Percentiles rank a stretch among this genome's conserved stretches.
Conservation (phyloP, 2,329 filamentous ascomycete species). For the Penicillium sp. region DNA sequence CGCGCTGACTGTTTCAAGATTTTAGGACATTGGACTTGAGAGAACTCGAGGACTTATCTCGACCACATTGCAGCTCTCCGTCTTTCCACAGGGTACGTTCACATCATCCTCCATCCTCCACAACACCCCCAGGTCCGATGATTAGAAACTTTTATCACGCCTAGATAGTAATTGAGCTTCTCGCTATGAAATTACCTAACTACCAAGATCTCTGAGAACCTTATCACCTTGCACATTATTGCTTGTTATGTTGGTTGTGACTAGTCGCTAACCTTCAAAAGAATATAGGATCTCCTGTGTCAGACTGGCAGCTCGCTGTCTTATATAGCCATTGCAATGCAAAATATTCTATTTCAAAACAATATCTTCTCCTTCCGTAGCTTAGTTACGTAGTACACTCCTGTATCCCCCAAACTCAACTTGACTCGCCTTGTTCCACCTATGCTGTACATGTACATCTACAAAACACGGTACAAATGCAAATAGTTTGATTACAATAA, state of each 20-base stretch:
- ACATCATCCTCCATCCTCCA: neutral
- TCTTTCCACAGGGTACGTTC: constrained; percentile 26
- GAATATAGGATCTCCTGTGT: neutral
- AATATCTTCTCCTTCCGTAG: neutral
- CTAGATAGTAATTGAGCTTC: constrained; percentile 69
- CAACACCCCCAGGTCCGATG: constrained; percentile 51
- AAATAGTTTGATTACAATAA: constrained; percentile 26
- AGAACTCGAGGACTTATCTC: neutral
- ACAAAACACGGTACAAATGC: constrained; percentile 1
- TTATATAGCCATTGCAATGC: constrained; percentile 2
- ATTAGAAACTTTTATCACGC: constrained; percentile 60
- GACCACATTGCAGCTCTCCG: neutral
- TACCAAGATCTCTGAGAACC: constrained; percentile 69
- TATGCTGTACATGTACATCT: too few relatives aligned
- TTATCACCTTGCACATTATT: constrained; percentile 17
- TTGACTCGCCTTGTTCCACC: neutral
- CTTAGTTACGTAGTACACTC: neutral
- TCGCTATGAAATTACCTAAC: constrained; percentile 57
- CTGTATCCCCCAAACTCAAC: too few relatives aligned
- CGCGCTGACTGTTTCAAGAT: constrained; percentile 29
- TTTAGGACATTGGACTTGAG: constrained; percentile 6
- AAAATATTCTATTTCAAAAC: neutral
- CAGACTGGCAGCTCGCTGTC: neutral
- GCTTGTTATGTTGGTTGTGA: constrained; percentile 16
- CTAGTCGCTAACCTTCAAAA: constrained; percentile 23